phyloP scores from a whole-genome alignment of 1,139 yeast genomes.

The Suhomyces coccinellae region DNA sequence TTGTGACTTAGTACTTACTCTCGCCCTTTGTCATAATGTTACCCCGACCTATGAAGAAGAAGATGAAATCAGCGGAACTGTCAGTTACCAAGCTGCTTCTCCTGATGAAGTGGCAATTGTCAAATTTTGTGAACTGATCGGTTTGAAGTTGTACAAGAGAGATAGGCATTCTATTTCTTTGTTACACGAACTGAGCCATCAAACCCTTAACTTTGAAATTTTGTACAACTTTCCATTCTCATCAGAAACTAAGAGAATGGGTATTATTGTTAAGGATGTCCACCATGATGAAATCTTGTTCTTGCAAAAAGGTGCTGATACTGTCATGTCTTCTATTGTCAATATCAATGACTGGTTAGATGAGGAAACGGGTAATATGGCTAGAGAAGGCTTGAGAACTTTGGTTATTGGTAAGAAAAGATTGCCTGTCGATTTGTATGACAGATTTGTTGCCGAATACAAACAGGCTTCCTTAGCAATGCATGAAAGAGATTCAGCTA shows the following conservation, averaged over 20 bases:
- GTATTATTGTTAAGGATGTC: slow-evolving; percentile 71
- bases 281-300: slow-evolving; percentile 75
- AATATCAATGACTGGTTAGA: slow-evolving; percentile 92
- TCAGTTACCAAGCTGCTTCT: slow-evolving; percentile 94
- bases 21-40: slow-evolving; percentile 94
- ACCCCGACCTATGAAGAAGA: slow-evolving; percentile 72
- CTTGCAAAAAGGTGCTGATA: slow-evolving; percentile 92
- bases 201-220: slow-evolving; percentile 60
- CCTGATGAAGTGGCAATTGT: slow-evolving; percentile 99
- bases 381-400: slow-evolving; percentile 95
- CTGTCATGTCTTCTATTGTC: slow-evolving; percentile 88
- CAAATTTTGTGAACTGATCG: slow-evolving; percentile 84
- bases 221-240: slow-evolving; percentile 88
- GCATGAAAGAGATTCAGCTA: slow-evolving; percentile 71
- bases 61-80: slow-evolving; percentile 34
- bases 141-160: slow-evolving; percentile 73
- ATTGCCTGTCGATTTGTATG: slow-evolving; percentile 53
- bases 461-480: slow-evolving; percentile 74
- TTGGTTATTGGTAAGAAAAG: slow-evolving; percentile 86
- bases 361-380: slow-evolving; percentile 97
- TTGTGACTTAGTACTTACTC: slow-evolving; percentile 73
- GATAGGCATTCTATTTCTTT: slow-evolving; percentile 77
- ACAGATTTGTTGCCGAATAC: slow-evolving; percentile 64
- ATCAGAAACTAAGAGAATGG: slow-evolving; percentile 97
- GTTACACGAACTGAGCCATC: slow-evolving; percentile 60